Conservation (phyloP, 345 rosid species). For the Erysimum cheiranthoides region DNA sequence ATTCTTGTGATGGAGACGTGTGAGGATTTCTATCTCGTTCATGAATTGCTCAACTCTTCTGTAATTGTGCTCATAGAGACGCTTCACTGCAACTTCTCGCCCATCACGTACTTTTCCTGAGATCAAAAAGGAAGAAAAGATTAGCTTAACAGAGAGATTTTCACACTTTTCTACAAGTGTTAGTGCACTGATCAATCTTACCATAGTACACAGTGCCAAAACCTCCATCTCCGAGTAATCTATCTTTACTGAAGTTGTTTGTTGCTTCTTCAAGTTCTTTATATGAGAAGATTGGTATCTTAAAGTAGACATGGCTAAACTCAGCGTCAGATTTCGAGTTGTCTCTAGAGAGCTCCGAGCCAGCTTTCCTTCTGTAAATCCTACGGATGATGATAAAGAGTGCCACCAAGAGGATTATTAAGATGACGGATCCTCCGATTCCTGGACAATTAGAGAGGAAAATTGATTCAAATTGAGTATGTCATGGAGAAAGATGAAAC, state of each 20-base stretch:
- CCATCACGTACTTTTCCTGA: constrained; percentile 70
- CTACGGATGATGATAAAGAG: constrained; percentile 21
- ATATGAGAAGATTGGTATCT: constrained; percentile 62
- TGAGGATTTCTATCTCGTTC: constrained; percentile 64
- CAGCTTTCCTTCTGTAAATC: constrained; percentile 35
- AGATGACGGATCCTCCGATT: constrained; percentile 43
- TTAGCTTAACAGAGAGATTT: constrained; percentile 10
- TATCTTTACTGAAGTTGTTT: constrained; percentile 51
- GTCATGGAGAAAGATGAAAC: constrained; percentile 16
- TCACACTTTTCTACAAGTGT: background rate
- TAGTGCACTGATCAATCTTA: constrained; percentile 40
- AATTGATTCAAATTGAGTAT: background rate
- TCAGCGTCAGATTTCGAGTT: constrained; percentile 51
- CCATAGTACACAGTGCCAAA: constrained; percentile 75
- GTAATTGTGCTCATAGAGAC: constrained; percentile 62
- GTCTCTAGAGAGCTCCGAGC: constrained; percentile 43
- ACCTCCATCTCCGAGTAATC: constrained; percentile 75
- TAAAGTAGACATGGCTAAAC: constrained; percentile 46
- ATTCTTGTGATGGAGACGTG: constrained; percentile 66
- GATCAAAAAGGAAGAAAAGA: background rate
- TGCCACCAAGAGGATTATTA: constrained; percentile 35
- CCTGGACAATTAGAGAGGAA: constrained; percentile 44
- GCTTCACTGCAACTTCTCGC: constrained; percentile 75
- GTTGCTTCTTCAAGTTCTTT: constrained; percentile 74
- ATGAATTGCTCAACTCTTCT: constrained; percentile 60